These are phyloP conservation scores for Paraurostyla sp. DNA, from an alignment of 73 alveolate genomes.

Conservation along the genomic window DNA sequence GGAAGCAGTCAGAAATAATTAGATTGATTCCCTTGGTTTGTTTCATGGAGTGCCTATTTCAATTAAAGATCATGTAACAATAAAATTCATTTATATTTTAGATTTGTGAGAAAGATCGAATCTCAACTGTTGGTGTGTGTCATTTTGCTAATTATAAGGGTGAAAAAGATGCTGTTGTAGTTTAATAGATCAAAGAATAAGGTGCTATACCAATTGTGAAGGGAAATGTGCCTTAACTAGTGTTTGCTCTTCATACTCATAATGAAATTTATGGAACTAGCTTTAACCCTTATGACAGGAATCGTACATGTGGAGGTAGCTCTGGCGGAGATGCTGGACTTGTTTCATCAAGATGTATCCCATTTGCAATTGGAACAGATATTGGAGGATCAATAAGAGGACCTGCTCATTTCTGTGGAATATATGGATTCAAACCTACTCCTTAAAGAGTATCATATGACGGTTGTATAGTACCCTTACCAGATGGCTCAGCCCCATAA, in stretches of 20 bases:
- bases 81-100: background rate
- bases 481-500: slow-evolving; percentile 1
- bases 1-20: slow-evolving; percentile 5
- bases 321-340: slow-evolving; percentile 92
- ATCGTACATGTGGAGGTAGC: slow-evolving; percentile 80
- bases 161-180: slow-evolving; percentile 73
- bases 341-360: slow-evolving; percentile 75
- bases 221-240: slow-evolving; percentile 83
- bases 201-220: slow-evolving; percentile 91
- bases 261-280: slow-evolving; percentile 82
- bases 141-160: slow-evolving; percentile 29
- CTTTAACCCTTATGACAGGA: slow-evolving; percentile 77
- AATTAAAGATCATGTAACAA: slow-evolving; percentile 44
- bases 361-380: slow-evolving; percentile 88
- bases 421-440: slow-evolving; percentile 86
- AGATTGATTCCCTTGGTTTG: slow-evolving; percentile 41
- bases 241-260: slow-evolving; percentile 69
- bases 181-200: slow-evolving; percentile 50
- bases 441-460: slow-evolving; percentile 48
- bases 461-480: slow-evolving; percentile 1
- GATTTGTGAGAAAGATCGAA: slow-evolving; percentile 19
- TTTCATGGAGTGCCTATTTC: slow-evolving; percentile 59
- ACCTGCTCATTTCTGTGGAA: slow-evolving; percentile 86
- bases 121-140: slow-evolving; percentile 1
- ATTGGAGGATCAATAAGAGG: slow-evolving; percentile 88